Evolutionary conservation across 345 rosid genomes (phyloP), one percentile per base, ranked within the genome.

Genomic region (Garcia nutans): DNA sequence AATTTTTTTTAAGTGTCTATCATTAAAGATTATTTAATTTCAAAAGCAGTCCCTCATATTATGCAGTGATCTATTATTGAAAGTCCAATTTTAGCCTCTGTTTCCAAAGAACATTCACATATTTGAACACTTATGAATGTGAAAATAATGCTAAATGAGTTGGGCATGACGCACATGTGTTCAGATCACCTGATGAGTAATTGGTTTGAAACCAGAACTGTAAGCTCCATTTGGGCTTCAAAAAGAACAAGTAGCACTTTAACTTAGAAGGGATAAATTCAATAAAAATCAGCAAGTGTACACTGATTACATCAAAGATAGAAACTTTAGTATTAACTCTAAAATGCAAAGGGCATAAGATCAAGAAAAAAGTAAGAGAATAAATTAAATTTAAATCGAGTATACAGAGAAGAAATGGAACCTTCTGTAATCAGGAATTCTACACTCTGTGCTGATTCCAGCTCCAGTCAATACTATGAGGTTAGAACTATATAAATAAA

Each of bases 401-500:
- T 33, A 33, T 3, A 33, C 41, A 33, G 41, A 33, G 41, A 33
- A 33, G 41, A 33, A 33, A 33, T 33, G 41, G 31, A 80, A 93
- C 99, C 99, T 95, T 88, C 99, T 88, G 63, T 93, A 95, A 80
- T 95, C 99, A 70, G 99, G 99, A 82, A 95, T 95, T 60, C 99
- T 97, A 75, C 94, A 87, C 81, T 95, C 99, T 0, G 99, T 95
- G 71, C 97, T 95, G 41, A 95, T 79, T 74, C 97, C 99, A 74
- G 99, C 97, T 81, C 97, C 99, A 1, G 96, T 95, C 87, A 95
- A 71, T 57, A 92, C 89, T 74, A 87, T 73, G 26, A 95, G 93
- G 72, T 87, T 93, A 26, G 83, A 80, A 75, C 99, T 95, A 86
- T 76, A 82, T 6, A 2, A 61, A 26, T 49, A 31, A 22, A 62